A percentile compares a stretch with the other conserved stretches of the same genome.
These are phyloP conservation scores for Malassezia restricta DNA, from an alignment of 1,284 basidiomycete species.

Conservation along the genomic window DNA sequence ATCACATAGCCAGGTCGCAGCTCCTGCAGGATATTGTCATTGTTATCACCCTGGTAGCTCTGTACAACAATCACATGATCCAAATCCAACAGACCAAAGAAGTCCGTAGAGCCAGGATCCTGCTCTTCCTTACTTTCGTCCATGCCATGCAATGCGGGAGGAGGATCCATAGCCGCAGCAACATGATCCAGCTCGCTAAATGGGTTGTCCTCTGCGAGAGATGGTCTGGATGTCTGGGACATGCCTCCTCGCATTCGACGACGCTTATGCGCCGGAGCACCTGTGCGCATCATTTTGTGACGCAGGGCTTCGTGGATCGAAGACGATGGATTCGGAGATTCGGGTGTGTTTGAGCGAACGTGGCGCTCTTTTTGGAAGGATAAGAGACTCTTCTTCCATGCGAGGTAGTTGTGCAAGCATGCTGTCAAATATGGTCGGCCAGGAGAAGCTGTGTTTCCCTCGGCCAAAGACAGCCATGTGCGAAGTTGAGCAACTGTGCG, in stretches of 20 bases:
- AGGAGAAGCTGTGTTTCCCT: not conserved
- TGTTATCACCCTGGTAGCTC: conserved; percentile 79
- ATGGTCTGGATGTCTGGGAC: not conserved
- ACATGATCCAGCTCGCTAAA: not conserved
- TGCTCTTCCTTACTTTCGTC: not conserved
- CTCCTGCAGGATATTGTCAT: conserved; percentile 77
- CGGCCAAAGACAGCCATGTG: conserved; percentile 21
- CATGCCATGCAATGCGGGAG: no score
- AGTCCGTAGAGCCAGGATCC: conserved; percentile 37
- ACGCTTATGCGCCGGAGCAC: conserved; percentile 45
- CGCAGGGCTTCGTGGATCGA: conserved; percentile 22
- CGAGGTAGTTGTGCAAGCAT: conserved; percentile 57
- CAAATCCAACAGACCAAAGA: conserved; percentile 69
- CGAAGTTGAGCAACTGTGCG: conserved; percentile 32
- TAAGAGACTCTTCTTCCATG: conserved; percentile 63
- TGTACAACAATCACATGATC: conserved; percentile 74
- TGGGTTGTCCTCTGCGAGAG: not conserved
- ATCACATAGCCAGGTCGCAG: conserved; percentile 81
- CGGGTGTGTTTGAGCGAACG: not conserved
- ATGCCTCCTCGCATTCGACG: conserved; percentile 25
- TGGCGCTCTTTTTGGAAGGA: not conserved
- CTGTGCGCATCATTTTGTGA: conserved; percentile 30
- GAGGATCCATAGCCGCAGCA: not conserved
- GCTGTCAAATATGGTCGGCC: conserved; percentile 1
- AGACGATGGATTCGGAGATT: not conserved